Base-by-base conservation (phyloP, 2,329 filamentous ascomycete species). In the Scopulariopsis brevicaulis region DNA sequence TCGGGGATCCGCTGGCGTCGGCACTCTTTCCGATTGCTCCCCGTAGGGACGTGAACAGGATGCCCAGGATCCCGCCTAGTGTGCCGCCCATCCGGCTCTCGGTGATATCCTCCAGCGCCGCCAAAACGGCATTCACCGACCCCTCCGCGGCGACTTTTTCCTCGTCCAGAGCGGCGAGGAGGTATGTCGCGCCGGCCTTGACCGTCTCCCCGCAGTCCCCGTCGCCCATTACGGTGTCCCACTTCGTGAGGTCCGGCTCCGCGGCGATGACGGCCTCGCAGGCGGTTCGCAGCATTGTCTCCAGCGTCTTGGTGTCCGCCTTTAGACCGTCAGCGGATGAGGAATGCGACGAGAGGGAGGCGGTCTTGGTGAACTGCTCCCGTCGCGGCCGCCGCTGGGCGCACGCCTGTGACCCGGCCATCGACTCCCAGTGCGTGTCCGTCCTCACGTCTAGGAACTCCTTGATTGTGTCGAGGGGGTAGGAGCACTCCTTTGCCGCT, bases 191-290 rank as follows among this genome's bases (percentile, higher is more conserved):
- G 0, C 80, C 80, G 0, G 75, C 77, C 69, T 79, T 77, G 57
- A 83, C 71, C 2, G 79, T 82, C 65, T 87, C 81, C 43, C 84
- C 84, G 65, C 83, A 87, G 69, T 86, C 83, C 12, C 83, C 83
- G 63, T 86, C 84, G 40, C 82, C 83, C 76, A 85, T 81, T 53
- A 82, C 67, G 4, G 78, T 83, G 66, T 86, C 82, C 77, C 80
- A 85, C 60, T 72, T 77, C 1, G 84, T 86, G 51, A 86, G 70
- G 59, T 85, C 79, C 0, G 82, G 82, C 66, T 86, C 83, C 3
- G 83, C 81, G 10, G 71, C 71, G 53, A 85, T 72, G 2, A 83
- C 74, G 2, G 72, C 75, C 61, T 64, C 75, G 71, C 69, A 87
- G 57, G 71, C 82, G 66, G 62, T 72, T 20, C 76, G 78, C 25